A percentile compares a stretch with the other conserved stretches of the same genome.
Conservation (phyloP, 352 stramenopile genomes). For the Hyphochytrium catenoides region DNA sequence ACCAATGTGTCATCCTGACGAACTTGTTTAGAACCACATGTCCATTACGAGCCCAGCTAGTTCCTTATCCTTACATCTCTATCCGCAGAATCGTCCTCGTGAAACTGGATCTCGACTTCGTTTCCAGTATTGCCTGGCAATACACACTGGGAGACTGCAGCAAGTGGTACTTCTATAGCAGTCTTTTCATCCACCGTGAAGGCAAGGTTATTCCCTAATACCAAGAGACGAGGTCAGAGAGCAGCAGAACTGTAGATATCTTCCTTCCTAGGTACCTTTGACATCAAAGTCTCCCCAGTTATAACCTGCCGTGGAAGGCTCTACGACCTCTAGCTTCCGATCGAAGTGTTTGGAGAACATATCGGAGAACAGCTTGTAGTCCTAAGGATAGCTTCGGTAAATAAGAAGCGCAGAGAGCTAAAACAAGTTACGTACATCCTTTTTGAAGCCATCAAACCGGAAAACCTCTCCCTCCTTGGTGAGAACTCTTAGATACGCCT, state of each 20-base stretch:
- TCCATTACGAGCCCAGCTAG: no score
- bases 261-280: conserved; percentile 22
- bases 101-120: conserved; percentile 97
- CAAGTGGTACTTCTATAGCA: conserved; percentile 29
- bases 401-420: conserved; percentile 8
- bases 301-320: conserved; percentile 51
- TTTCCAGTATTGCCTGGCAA: conserved; percentile 89
- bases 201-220: conserved; percentile 3
- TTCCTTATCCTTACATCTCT: no score
- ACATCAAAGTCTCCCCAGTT: conserved; percentile 87
- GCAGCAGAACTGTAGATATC: conserved; percentile 25
- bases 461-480: conserved; percentile 56
- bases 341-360: conserved; percentile 30
- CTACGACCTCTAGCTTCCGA: conserved; percentile 65
- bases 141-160: conserved; percentile 62
- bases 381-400: conserved; percentile 20
- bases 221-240: conserved; percentile 11
- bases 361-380: conserved; percentile 19
- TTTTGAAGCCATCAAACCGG: conserved; percentile 48
- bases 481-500: conserved; percentile 55
- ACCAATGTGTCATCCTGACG: conserved; percentile 64
- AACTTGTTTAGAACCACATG: background rate
- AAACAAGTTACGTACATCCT: conserved; percentile 27
- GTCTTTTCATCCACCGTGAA: conserved; percentile 22
- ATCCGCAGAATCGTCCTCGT: conserved; percentile 90